phyloP scores from a whole-genome alignment of 768 basidiomycete genomes.

The Collybiopsis confluens region DNA sequence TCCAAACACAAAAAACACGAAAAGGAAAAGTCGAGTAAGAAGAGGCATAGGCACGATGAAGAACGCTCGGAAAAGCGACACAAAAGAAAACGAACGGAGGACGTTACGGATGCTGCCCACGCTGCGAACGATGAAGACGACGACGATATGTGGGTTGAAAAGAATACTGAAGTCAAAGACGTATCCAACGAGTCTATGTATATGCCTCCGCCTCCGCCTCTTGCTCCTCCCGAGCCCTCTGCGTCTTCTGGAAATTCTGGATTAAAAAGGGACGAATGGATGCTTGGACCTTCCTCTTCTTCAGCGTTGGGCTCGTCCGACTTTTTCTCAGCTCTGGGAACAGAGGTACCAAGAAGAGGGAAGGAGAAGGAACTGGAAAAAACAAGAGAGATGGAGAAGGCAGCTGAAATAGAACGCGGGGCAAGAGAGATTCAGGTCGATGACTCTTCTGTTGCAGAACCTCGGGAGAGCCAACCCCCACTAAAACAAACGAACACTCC shows the following conservation, averaged over 20 bases:
- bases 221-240: no score
- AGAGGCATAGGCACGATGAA: conserved; percentile 38
- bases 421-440: conserved; percentile 59
- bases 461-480: conserved; percentile 35
- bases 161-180: conserved; percentile 75
- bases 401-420: not conserved
- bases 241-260: conserved; percentile 42
- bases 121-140: conserved; percentile 53
- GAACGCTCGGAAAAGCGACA: conserved; percentile 27
- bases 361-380: conserved; percentile 60
- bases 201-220: conserved; percentile 47
- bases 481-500: conserved; percentile 55
- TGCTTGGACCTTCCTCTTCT: conserved; percentile 54
- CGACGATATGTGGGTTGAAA: conserved; percentile 84
- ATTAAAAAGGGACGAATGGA: conserved; percentile 83
- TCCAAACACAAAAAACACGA: conserved; percentile 20
- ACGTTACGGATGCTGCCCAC: no score
- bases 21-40: conserved; percentile 36
- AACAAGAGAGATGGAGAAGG: conserved; percentile 65
- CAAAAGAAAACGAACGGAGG: conserved; percentile 35
- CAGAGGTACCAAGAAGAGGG: conserved; percentile 61
- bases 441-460: conserved; percentile 39
- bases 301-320: conserved; percentile 56
- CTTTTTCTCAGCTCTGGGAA: conserved; percentile 88
- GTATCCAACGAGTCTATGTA: conserved; percentile 25